Base-by-base conservation (phyloP, 2,329 filamentous ascomycete genomes). In the Verticillium alfalfae region DNA sequence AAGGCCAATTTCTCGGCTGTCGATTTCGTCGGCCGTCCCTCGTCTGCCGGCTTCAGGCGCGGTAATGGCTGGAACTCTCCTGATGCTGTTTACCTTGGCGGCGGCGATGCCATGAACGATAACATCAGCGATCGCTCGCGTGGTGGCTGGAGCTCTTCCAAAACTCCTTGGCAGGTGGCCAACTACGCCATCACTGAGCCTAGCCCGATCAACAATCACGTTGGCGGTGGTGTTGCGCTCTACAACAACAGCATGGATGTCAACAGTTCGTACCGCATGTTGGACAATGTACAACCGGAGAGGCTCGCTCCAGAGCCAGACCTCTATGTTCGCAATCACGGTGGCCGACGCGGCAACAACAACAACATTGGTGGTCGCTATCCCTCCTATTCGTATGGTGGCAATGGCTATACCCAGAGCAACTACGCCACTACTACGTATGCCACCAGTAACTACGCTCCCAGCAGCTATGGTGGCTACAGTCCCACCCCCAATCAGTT, bases 51-150 rank as follows among this genome's bases (percentile, higher is more conserved):
- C n/a, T 26, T 18, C 41, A 38, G 39, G 34, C 75, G 74, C 18
- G 82, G 82, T 56, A 79, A 72, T 64, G 75, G 76, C 41, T 89
- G 87, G 87, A 69, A 77, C 10, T 70, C 73, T 12, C 75, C 75
- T 54, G 85, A 88, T 22, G 86, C 88, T 69, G 72, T 75, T 66
- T 79, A 80, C 59, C 84, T 84, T 12, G 85, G 88, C 62, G 79
- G 79, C 38, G 83, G 81, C 68, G 86, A 88, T 66, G 72, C 79
- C 38, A 66, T 84, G 59, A 81, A 84, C 16, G 70, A 78, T 26
- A 79, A 78, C 45, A 78, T 79, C 5, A 84, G 85, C 70, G 82
- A 78, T 62, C 82, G 84, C 58, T 36, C 26, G 26, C 34, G 56
- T 31, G 80, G 79, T 58, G 84, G 87, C 60, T 88, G 86, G 85